Evolutionary conservation across 345 rosid genomes (phyloP), one percentile per base, ranked within the genome.

Genomic region (Rhodamnia argentea): DNA sequence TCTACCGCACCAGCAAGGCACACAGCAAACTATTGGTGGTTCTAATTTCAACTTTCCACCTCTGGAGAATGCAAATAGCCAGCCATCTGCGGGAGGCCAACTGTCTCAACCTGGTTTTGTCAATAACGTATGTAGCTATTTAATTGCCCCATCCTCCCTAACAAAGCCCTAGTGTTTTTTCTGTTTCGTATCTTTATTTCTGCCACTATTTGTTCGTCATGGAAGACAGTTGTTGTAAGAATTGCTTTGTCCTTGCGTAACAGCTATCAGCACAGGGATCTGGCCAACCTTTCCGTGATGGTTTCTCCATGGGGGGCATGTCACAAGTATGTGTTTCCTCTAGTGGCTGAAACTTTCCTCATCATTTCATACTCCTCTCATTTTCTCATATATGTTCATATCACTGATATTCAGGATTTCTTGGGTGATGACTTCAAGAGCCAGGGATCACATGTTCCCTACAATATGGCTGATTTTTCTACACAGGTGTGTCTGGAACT

Each of bases 341-440:
- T 52, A 82, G 51, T 37, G 16, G 18, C 24, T 83, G 59, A n/a
- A 42, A n/a, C 18, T 83, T 47, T 16, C 14, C 42, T 57, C 52
- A 6, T 59, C 64, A 55, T 12, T 78, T 37, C 59, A 52, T 2
- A 10, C 15, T 18, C 56, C 44, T n/a, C 57, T 44, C 57, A 70
- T 84, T 83, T 10, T 62, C 86, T 86, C 76, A 83, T 24, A 59
- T 81, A 76, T 58, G 27, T 83, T 84, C 84, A 78, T 27, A 74
- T 87, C 86, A 56, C 76, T 58, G 53, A 87, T 32, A 42, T 53
- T 76, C 91, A 98, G 99, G 99, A 98, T 85, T 98, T 96, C 91
- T 92, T 96, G 92, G 93, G 95, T 81, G 99, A 98, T 90, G 99
- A 98, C 92, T 92, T 98, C 87, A 98, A 98, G 92, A 98, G 99